Percentiles rank a stretch among this genome's conserved stretches.
These are phyloP conservation scores for Lipomyces spencermartinsiae DNA, from an alignment of 805 yeast genomes.

Conservation along the genomic window DNA sequence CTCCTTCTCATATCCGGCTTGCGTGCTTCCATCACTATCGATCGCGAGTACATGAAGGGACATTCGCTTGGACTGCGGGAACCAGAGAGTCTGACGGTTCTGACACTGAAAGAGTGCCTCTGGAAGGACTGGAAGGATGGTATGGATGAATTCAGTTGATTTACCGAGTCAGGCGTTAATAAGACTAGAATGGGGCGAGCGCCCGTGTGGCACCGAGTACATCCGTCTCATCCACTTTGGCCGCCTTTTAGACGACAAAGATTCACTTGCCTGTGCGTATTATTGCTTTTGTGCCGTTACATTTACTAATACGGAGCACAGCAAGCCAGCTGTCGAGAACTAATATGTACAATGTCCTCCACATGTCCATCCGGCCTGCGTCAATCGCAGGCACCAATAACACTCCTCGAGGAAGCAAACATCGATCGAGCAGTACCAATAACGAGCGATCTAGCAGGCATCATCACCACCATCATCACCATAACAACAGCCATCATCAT, in stretches of 20 bases:
- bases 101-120: slow-evolving; percentile 23
- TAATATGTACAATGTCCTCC: slow-evolving; percentile 32
- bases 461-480: slow-evolving; percentile 6
- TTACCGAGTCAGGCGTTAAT: background rate
- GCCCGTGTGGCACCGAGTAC: slow-evolving; percentile 21
- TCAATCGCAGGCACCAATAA: slow-evolving; percentile 22
- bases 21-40: slow-evolving; percentile 23
- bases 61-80: slow-evolving; percentile 24
- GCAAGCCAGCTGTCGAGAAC: slow-evolving; percentile 25
- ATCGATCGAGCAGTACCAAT: slow-evolving; percentile 3
- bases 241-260: slow-evolving; percentile 27
- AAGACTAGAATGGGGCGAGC: slow-evolving; percentile 33
- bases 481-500: slow-evolving; percentile 3
- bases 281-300: background rate
- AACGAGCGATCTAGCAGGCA: slow-evolving; percentile 10
- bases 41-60: slow-evolving; percentile 21
- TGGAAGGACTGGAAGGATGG: slow-evolving; percentile 34
- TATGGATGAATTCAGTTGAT: background rate
- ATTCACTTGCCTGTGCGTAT: slow-evolving; percentile 19
- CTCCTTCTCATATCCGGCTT: slow-evolving; percentile 32
- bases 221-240: slow-evolving; percentile 37
- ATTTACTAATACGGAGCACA: background rate
- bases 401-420: slow-evolving; percentile 4
- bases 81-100: slow-evolving; percentile 32
- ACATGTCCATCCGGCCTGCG: slow-evolving; percentile 34